These are phyloP conservation scores for Arthrobotrys entomopaga DNA, from an alignment of 2,329 filamentous ascomycete species.

Conservation along the genomic window DNA sequence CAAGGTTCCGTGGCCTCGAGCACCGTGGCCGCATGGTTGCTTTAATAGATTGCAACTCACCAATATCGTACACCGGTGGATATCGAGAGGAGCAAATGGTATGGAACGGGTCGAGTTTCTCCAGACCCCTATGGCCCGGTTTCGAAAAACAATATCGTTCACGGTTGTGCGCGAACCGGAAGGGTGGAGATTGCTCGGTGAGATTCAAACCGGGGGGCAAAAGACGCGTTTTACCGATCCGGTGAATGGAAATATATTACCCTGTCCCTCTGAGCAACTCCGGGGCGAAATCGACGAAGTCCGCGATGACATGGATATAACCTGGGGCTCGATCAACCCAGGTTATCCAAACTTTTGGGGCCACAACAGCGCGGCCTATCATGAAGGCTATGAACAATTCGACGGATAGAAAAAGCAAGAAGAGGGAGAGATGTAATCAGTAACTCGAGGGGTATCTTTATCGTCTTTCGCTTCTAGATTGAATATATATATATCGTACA, in stretches of 20 bases:
- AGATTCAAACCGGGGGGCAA: background rate
- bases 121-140: background rate
- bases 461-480: background rate
- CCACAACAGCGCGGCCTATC: background rate
- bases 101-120: conserved; percentile 5
- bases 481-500: conserved; percentile 29
- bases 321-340: background rate
- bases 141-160: background rate
- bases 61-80: background rate
- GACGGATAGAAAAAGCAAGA: background rate
- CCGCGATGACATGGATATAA: background rate
- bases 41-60: background rate
- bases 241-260: background rate
- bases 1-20: conserved; percentile 10
- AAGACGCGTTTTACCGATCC: background rate
- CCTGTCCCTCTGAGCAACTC: background rate
- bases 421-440: too few species aligned
- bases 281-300: too few species aligned
- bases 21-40: background rate
- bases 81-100: background rate
- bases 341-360: conserved; percentile 5
- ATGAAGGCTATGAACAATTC: background rate
- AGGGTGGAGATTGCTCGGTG: background rate
- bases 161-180: background rate
- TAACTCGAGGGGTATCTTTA: conserved; percentile 23